Conservation (phyloP, 208 protist species). For the Trypanosoma caninum region DNA sequence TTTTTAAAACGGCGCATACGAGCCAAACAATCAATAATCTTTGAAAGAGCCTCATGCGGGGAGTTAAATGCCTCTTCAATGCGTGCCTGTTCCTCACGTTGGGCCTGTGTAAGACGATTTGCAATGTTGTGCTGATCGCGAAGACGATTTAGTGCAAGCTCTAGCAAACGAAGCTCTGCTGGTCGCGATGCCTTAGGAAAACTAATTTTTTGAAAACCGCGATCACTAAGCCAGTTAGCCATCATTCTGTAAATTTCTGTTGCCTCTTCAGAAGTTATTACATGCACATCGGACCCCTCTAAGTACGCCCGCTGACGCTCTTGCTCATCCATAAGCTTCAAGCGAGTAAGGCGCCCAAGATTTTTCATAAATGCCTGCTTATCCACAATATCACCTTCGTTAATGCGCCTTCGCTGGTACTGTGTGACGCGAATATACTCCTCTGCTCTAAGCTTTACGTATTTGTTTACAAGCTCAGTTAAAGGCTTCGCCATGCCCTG, state of each 20-base stretch:
- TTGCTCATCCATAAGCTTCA: conserved; percentile 99
- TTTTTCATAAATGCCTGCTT: conserved; percentile 99
- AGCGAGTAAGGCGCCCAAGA: conserved; percentile 98
- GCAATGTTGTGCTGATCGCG: conserved; percentile 99
- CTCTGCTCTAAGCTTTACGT: conserved; percentile 99
- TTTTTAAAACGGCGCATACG: conserved; percentile 99
- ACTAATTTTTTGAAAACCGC: conserved; percentile 99
- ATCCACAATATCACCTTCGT: conserved; percentile 98
- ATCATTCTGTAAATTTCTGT: conserved; percentile 99
- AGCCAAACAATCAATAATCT: conserved; percentile 99
- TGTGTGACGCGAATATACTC: conserved; percentile 99
- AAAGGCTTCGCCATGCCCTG: conserved; percentile 98
- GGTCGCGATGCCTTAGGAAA: conserved; percentile 99
- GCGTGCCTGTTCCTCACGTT: conserved; percentile 99
- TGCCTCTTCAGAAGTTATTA: conserved; percentile 95
- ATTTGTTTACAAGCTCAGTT: conserved; percentile 99
- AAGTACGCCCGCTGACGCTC: conserved; percentile 98
- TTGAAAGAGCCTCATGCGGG: conserved; percentile 98
- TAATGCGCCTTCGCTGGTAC: conserved; percentile 99
- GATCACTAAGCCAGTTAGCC: conserved; percentile 99
- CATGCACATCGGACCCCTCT: conserved; percentile 94
- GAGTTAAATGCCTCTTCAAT: conserved; percentile 99
- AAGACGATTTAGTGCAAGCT: conserved; percentile 99
- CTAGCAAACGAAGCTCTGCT: conserved; percentile 99
- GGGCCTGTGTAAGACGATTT: conserved; percentile 96